Base-by-base conservation (phyloP, 306 rosid species). In the Vachellia collinsii region DNA sequence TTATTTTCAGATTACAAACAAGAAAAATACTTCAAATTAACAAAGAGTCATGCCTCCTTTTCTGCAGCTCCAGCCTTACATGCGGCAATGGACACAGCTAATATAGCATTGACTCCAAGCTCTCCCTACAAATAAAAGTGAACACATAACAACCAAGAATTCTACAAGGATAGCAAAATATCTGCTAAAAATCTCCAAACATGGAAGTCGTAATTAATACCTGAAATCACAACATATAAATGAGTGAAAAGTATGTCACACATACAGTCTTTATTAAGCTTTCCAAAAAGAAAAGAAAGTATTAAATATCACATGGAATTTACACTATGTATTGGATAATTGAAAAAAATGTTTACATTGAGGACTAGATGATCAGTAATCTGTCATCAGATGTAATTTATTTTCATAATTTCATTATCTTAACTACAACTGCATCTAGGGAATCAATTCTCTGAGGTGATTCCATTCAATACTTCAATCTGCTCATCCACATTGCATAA, bases 51-150 rank as follows among this genome's bases (percentile, higher is more conserved):
- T 71, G 61, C 75, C 61, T 71, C 75, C 61, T 71, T 71, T 71
- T 71, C 75, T 14, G 75, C 75, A 71, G 59, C 58, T 25, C 75
- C 75, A 47, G 75, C 75, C 22, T 47, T 71, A 71, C 75, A 71
- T 25, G 75, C 75, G 29, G 75, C 75, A 47, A 71, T 71, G 59
- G 75, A 71, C 59, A 71, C 75, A 25, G 75, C 75, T 71, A 71
- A 47, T 46, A 71, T 46, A 46, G 75, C 75, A 71, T 71, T 71
- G 75, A 44, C 75, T 12, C 75, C 75, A 47, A 46, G 75, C 22
- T 71, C 75, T 0, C 75, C 75, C 75, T 71, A 19, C 23, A 71
- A 47, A 47, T 53, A 23, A 71, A 71, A 13, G n/a, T 7, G 47
- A 70, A 46, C 39, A 19, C 61, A 47, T 23, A 46, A 22, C n/a